A percentile compares a stretch with the other conserved stretches of the same genome.
Conservation (phyloP, 192 early-diverging fungal species). For the Rhizophlyctis rosea region DNA sequence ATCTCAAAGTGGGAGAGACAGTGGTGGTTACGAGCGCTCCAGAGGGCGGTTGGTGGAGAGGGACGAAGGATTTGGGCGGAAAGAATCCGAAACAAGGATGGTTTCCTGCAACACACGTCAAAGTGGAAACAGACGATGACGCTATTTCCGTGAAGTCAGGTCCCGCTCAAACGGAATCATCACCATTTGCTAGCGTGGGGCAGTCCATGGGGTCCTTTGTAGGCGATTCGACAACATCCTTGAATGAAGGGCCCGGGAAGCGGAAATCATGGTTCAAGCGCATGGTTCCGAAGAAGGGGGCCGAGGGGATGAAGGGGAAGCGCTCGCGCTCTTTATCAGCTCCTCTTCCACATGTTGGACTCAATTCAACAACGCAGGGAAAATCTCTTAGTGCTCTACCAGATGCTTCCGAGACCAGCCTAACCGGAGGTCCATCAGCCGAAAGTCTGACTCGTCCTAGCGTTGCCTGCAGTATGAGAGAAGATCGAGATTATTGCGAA, state of each 20-base stretch:
- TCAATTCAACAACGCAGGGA: too few relatives aligned
- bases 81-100: conserved; percentile 45
- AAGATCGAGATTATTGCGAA: background rate
- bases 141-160: conserved; percentile 8
- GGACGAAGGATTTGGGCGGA: conserved; percentile 42
- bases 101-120: conserved; percentile 49
- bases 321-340: conserved; percentile 28
- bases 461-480: background rate
- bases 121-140: conserved; percentile 25
- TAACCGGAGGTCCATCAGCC: background rate
- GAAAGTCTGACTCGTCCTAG: background rate
- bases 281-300: conserved; percentile 12
- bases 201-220: background rate
- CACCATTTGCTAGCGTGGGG: background rate
- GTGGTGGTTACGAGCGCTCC: conserved; percentile 50
- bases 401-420: background rate
- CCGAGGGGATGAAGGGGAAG: background rate
- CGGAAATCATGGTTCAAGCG: conserved; percentile 36
- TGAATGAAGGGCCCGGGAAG: conserved; percentile 5
- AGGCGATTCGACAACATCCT: background rate
- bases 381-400: background rate
- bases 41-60: conserved; percentile 60
- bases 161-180: too few relatives aligned
- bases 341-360: conserved; percentile 9
- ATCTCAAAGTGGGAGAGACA: conserved; percentile 36